Percentiles rank a stretch among this genome's conserved stretches.
phyloP scores from a whole-genome alignment of 2,329 filamentous ascomycete genomes.

The Stemphylium beticola region DNA sequence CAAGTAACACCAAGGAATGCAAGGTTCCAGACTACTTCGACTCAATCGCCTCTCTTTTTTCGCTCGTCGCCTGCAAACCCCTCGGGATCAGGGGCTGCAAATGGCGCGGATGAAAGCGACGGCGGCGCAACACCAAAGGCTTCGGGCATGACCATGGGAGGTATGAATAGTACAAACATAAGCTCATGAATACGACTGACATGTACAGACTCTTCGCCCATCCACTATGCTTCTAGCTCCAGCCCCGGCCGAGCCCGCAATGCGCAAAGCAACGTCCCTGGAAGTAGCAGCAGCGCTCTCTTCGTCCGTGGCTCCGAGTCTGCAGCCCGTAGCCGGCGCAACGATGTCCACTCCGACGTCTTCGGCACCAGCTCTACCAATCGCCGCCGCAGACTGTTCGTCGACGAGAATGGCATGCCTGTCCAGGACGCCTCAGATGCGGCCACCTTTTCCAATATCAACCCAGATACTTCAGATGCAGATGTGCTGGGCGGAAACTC shows the following conservation, averaged over 20 bases:
- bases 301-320: slow-evolving; percentile 73
- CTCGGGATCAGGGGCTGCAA: slow-evolving; percentile 48
- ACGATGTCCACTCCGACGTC: slow-evolving; percentile 85
- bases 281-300: slow-evolving; percentile 83
- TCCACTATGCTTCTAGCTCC: slow-evolving; percentile 88
- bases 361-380: slow-evolving; percentile 53
- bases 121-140: slow-evolving; percentile 76
- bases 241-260: slow-evolving; percentile 72
- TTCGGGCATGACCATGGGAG: slow-evolving; percentile 65
- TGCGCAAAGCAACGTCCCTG: slow-evolving; percentile 71
- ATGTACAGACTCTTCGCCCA: slow-evolving; percentile 81
- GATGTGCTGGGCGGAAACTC: slow-evolving; percentile 83
- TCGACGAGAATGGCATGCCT: slow-evolving; percentile 68
- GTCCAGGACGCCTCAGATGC: slow-evolving; percentile 62
- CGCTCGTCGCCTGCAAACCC: slow-evolving; percentile 64
- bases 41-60: slow-evolving; percentile 79
- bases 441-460: slow-evolving; percentile 68
- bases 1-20: slow-evolving; percentile 56
- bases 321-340: slow-evolving; percentile 71
- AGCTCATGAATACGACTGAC: slow-evolving; percentile 16
- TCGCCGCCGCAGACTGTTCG: slow-evolving; percentile 63
- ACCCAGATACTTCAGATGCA: slow-evolving; percentile 90
- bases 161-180: slow-evolving; percentile 52
- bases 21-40: slow-evolving; percentile 51
- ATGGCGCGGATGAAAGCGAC: slow-evolving; percentile 57